Evolutionary conservation across 345 rosid genomes (phyloP), one percentile per base, ranked within the genome.

Genomic region (Clarkia xantiana): DNA sequence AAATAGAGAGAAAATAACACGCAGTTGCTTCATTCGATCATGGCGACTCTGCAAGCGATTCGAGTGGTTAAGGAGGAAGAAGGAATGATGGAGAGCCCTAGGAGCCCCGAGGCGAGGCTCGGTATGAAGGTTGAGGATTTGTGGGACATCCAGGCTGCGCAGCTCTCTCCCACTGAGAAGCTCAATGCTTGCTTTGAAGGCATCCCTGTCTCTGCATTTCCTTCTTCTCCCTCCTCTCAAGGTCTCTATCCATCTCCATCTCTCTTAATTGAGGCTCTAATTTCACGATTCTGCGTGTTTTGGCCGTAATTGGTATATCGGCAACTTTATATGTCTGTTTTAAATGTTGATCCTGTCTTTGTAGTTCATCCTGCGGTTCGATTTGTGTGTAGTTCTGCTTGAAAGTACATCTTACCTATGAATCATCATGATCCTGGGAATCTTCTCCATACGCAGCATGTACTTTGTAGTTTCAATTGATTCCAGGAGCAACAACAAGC

Each of bases 121-220:
- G 99, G 99, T 10, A 75, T 81, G 96, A 76, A 84, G 58, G 99
- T 93, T 22, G 95, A 84, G 73, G 94, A 82, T 67, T 62, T 93
- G 3, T 93, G 96, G 99, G 99, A 87, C 57, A 76, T 75, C 8
- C 76, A 65, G 52, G 94, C 76, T 18, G 68, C 90, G 2, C 85
- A 78, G 76, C 78, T 87, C 3, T 75, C 69, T 48, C 78, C 95
- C 11, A 75, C 68, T 16, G 95, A 93, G 63, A 93, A 87, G 66
- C 90, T 93, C 56, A 93, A 93, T 55, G 95, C 90, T 41, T 93
- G 99, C 62, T 93, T 93, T 48, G 95, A 87, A 68, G 66, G 74
- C 57, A 84, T 93, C 53, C 94, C 90, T 9, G 86, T 93, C 54
- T 87, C 96, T 40, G 77, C 88, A 42, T 93, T 93, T 50, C 99